Base-by-base conservation (phyloP, 225 moss, liverwort and hornwort genomes). In the Climacium dendroides region DNA sequence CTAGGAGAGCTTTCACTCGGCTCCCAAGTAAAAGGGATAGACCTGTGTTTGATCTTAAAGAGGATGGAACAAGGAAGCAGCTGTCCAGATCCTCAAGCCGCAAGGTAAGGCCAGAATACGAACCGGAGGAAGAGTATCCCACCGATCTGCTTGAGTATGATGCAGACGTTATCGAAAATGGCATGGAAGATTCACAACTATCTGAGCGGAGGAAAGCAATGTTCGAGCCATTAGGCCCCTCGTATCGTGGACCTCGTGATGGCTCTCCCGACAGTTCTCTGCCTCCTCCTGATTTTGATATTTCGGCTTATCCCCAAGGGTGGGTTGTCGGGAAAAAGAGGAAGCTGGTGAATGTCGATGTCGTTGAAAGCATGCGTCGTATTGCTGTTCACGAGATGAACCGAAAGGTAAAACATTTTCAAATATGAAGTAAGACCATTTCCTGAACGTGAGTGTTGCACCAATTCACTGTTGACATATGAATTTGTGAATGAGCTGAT, bases 321-420 rank as follows among this genome's bases (percentile, higher is more conserved):
- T 99, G 98, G 98, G 98, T 99, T 62, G 97, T 99, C 72, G 98
- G 98, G 58, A 99, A 99, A 75, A 99, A 96, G 89, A 94, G 98
- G 89, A 99, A 99, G 90, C 94, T 99, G 88, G 98, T 99, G 83
- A 99, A 99, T 87, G 97, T 99, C 79, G 98, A 99, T 90, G 98
- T 97, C 57, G 98, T 99, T 74, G 98, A 99, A 93, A 97, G 97
- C 94, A 99, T 99, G 98, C 97, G 98, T 80, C 97, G 97, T 81
- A 96, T 99, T 85, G 98, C 98, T 47, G 98, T 99, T 20, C 98
- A 99, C 77, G 98, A 99, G 92, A 99, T 99, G 98, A 99, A 99
- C 87, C 93, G 98, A 76, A 97, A 99, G 98, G 96, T 98, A 89
- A 73, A 90, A 35, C 22, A 73, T 73, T 45, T 81, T 74, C 41